These are phyloP conservation scores for Haplosporangium sp. DNA, from an alignment of 371 early-diverging fungal species.

Conservation along the genomic window DNA sequence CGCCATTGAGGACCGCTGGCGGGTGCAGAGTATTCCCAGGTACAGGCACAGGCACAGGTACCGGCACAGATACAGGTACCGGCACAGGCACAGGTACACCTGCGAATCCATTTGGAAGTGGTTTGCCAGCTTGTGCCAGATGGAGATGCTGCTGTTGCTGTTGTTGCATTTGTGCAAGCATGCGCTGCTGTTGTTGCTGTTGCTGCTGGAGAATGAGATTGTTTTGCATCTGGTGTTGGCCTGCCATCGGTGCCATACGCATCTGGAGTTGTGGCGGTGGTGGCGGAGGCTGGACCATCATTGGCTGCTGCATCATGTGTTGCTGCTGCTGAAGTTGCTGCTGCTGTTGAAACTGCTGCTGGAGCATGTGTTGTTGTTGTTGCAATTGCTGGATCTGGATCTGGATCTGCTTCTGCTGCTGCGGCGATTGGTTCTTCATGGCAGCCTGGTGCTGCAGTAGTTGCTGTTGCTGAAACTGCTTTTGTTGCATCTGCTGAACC, in stretches of 20 bases:
- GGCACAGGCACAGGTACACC: not conserved
- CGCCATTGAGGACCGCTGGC: conserved; percentile 4
- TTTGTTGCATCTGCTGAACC: conserved; percentile 11
- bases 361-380: conserved; percentile 20
- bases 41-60: not conserved
- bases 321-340: conserved; percentile 37
- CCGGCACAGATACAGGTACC: not conserved
- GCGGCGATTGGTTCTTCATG: too few relatives aligned
- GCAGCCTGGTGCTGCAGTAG: conserved; percentile 5
- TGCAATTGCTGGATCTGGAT: conserved; percentile 21
- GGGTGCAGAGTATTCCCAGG: conserved; percentile 3
- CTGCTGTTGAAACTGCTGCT: conserved; percentile 26
- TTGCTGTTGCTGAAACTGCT: conserved; percentile 8
- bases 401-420: conserved; percentile 34
- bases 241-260: conserved; percentile 21
- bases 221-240: conserved; percentile 36
- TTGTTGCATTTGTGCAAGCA: conserved; percentile 42
- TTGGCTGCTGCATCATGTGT: conserved; percentile 7
- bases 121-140: conserved; percentile 20
- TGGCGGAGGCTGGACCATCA: conserved; percentile 18
- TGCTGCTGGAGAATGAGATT: conserved; percentile 38
- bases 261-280: conserved; percentile 14
- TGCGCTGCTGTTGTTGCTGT: conserved; percentile 44
- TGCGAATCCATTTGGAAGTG: conserved; percentile 16
- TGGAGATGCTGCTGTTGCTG: conserved; percentile 42